Percentiles rank a stretch among this genome's conserved stretches.
Conservation (phyloP, 129 eudicot species). For the Solidago caesia region DNA sequence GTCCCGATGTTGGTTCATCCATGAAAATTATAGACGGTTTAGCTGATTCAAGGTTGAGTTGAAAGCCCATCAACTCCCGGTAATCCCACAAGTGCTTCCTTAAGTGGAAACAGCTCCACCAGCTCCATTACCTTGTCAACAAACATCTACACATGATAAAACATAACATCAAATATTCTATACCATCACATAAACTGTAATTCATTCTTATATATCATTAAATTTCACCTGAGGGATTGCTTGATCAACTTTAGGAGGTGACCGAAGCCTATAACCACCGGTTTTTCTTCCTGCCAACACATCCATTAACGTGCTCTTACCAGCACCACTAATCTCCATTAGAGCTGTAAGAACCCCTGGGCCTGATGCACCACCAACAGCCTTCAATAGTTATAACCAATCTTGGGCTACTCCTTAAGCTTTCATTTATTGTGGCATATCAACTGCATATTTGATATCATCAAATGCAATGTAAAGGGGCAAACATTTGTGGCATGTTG, state of each 20-base stretch:
- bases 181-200: too few species aligned
- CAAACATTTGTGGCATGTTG: too few species aligned
- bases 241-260: slow-evolving; percentile 70
- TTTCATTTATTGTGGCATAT: slow-evolving; percentile 95
- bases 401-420: slow-evolving; percentile 64
- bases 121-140: too few species aligned
- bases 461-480: slow-evolving; percentile 80
- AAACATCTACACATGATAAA: too few species aligned
- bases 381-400: slow-evolving; percentile 63
- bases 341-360: slow-evolving; percentile 92
- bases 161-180: too few species aligned
- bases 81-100: too few species aligned
- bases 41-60: too few species aligned
- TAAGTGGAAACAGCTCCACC: too few species aligned
- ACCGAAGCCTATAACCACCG: slow-evolving; percentile 87
- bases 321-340: slow-evolving; percentile 96
- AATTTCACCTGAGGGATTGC: too few species aligned
- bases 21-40: too few species aligned
- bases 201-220: too few species aligned
- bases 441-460: slow-evolving; percentile 65
- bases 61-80: too few species aligned
- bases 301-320: slow-evolving; percentile 89
- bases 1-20: slow-evolving; percentile 96
- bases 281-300: slow-evolving; percentile 89
- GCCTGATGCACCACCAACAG: slow-evolving; percentile 87